These are phyloP conservation scores for Inonotus hispidus DNA, from an alignment of 1,284 basidiomycete genomes.

Conservation along the genomic window DNA sequence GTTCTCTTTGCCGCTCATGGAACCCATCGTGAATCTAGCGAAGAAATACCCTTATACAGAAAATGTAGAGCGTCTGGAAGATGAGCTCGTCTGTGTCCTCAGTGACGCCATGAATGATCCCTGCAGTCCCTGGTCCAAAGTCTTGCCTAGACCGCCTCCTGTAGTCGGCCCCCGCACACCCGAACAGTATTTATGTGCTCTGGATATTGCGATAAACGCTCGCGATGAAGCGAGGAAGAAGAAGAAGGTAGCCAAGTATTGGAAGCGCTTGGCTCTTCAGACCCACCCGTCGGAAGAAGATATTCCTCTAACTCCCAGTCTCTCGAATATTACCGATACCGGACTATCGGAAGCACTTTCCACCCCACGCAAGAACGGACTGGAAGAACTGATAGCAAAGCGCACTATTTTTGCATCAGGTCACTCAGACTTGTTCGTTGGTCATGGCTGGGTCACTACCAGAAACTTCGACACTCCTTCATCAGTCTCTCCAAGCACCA, in stretches of 20 bases:
- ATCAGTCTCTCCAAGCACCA: neutral
- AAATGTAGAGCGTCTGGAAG: neutral
- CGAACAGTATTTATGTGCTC: constrained; percentile 11
- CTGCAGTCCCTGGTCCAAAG: constrained; percentile 7
- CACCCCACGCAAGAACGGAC: neutral
- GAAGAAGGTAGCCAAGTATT: constrained; percentile 13
- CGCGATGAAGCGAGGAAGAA: constrained; percentile 5
- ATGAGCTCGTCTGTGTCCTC: neutral
- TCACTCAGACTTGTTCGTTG: neutral
- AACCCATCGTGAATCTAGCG: constrained; percentile 3
- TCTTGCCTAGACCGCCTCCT: neutral
- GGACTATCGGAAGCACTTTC: constrained; percentile 1
- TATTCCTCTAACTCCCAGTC: constrained; percentile 12
- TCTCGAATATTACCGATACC: constrained; percentile 17
- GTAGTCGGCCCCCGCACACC: constrained; percentile 1
- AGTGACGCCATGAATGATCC: neutral
- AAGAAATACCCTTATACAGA: neutral
- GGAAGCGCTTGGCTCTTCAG: constrained; percentile 8
- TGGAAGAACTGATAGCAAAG: constrained; percentile 4
- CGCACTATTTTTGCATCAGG: neutral
- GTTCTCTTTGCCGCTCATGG: constrained; percentile 12
- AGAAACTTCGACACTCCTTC: neutral
- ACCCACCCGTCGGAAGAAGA: neutral
- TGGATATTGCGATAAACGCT: constrained; percentile 12
- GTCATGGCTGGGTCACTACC: neutral